Evolutionary conservation across 202 grass and related monocot genomes (phyloP).

Genomic region (Setaria italica): DNA sequence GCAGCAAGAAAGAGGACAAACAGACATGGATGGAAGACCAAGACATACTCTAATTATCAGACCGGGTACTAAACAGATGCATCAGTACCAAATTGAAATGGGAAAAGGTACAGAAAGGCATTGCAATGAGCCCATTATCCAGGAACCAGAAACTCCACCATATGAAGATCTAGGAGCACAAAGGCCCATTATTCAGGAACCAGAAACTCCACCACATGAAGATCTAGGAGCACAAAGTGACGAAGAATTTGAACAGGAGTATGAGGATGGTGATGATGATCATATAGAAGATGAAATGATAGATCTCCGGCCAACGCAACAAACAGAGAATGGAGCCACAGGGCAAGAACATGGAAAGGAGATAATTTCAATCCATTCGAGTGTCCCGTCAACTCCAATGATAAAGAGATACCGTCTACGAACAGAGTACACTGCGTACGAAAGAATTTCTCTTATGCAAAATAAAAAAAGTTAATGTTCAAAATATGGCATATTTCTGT

Average conservation of each 20-base stretch:
- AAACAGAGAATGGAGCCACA: background rate
- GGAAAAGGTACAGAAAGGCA: background rate
- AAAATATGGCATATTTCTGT: background rate
- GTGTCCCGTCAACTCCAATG: background rate
- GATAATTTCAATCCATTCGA: background rate
- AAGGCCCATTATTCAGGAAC: background rate
- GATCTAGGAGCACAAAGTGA: background rate
- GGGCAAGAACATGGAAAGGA: background rate
- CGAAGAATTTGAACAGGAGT: background rate
- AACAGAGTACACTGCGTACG: conserved; percentile 2
- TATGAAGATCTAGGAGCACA: background rate
- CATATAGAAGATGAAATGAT: conserved; percentile 6
- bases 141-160: background rate
- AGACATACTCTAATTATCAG: background rate
- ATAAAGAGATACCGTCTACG: background rate
- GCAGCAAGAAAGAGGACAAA: background rate
- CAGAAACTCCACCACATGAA: background rate
- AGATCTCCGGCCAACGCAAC: background rate
- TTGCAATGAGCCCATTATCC: background rate
- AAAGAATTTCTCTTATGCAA: background rate
- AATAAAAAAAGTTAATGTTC: background rate
- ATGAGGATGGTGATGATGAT: background rate
- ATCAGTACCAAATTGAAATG: conserved; percentile 28
- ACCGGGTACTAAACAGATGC: background rate
- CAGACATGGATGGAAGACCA: background rate